Evolutionary conservation across 139 green algal genomes (phyloP).

Genomic region (Auxenochlorella protothecoides): DNA sequence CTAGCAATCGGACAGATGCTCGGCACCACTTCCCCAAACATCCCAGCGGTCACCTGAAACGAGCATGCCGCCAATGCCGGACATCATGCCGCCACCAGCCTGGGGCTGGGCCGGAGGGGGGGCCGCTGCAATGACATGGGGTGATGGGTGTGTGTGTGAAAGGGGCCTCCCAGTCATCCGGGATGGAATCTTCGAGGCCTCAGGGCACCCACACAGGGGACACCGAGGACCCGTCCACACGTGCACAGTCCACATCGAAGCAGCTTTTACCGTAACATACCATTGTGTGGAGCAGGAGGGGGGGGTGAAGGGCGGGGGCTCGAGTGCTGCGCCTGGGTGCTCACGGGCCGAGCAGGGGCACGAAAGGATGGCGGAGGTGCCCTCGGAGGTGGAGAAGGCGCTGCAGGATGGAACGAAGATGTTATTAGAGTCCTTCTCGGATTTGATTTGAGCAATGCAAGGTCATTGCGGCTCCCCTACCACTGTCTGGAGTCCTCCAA

Average conservation of each 20-base stretch:
- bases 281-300: constrained; percentile 4
- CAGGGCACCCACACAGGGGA: not conserved
- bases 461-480: no score
- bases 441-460: no score
- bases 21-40: not conserved
- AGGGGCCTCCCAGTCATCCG: not conserved
- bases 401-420: no score
- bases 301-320: not conserved
- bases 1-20: not conserved
- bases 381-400: no score
- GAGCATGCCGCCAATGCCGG: constrained; percentile 66
- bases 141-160: not conserved
- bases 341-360: no score
- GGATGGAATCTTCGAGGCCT: no score
- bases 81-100: constrained; percentile 61
- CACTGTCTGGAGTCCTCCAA: no score
- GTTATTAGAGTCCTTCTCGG: no score
- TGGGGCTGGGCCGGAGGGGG: constrained; percentile 26
- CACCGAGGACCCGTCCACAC: no score
- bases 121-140: constrained; percentile 3
- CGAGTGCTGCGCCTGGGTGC: no score
- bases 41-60: constrained; percentile 15
- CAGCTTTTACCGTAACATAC: not conserved
- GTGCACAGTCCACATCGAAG: no score
- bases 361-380: no score